Base-by-base conservation (phyloP, 371 early-diverging fungal genomes). In the Syncephalastrum racemosum region DNA sequence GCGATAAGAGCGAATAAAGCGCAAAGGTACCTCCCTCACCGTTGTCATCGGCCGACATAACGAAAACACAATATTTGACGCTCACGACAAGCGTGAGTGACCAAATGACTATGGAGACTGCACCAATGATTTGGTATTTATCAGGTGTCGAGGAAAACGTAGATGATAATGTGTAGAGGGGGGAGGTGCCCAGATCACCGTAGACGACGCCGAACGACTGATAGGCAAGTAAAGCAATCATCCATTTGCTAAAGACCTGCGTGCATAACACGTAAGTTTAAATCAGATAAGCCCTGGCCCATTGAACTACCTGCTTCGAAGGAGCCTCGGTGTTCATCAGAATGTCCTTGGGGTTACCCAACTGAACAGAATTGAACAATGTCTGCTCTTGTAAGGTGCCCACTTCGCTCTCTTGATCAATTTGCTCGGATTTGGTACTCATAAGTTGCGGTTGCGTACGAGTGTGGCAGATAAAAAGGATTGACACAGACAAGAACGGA, bases 1-100 rank as follows among this genome's bases (percentile, higher is more conserved):
- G 59, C 16, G 64, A 59, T 20, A 85, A 53, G 18, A 82, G 59
- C 2, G 83, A 80, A 25, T 79, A 70, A 22, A 85, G 58, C 6
- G 85, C 85, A 70, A 80, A 85, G 4, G 80, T 79, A 31, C 85
- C 85, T 25, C 85, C 85, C 61, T 82, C 81, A n/a, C 85, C 85
- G 57, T 83, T 77, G 60, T 82, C 83, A 57, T 80, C 80, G 3
- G 85, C 85, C 66, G 50, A 53, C 46, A 85, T 39, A 1, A 82
- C 75, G 40, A 82, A 71, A 27, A 73, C 62, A 16, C 77, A 66
- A 53, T 85, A 85, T 47, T 85, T 85, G 23, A 79, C 31, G 36
- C 64, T 62, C 46, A 75, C 71, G 8, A 82, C 66, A 8, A 82
- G 55, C 20, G 80, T 79, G 50, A 85, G 62, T 5, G 77, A 70